phyloP scores from a whole-genome alignment of 805 yeast genomes.

The Pichia insulana region DNA sequence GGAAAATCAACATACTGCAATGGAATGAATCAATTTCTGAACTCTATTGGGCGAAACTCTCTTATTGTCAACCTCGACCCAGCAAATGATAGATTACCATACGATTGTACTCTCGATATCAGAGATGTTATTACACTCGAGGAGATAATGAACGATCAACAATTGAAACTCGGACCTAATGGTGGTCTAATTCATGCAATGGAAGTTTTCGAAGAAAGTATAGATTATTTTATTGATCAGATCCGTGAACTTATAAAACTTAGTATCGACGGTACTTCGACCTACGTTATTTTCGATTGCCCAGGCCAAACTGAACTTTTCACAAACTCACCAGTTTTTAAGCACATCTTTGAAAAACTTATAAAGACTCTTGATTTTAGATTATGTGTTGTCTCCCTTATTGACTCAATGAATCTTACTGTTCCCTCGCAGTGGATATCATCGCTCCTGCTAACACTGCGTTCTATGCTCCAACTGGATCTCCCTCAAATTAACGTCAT shows the following conservation, averaged over 20 bases:
- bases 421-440: conserved; percentile 88
- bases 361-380: conserved; percentile 61
- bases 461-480: conserved; percentile 90
- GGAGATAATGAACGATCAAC: conserved; percentile 48
- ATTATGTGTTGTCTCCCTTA: conserved; percentile 73
- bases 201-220: conserved; percentile 51
- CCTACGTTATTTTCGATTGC: conserved; percentile 75
- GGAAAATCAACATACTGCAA: conserved; percentile 94
- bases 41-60: conserved; percentile 87
- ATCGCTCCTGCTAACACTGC: conserved; percentile 63
- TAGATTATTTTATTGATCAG: conserved; percentile 50
- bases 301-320: conserved; percentile 96
- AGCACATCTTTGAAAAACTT: conserved; percentile 54
- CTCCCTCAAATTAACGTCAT: conserved; percentile 90
- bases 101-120: conserved; percentile 47
- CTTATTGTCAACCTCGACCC: conserved; percentile 88
- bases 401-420: conserved; percentile 75
- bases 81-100: conserved; percentile 48
- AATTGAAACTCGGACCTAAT: conserved; percentile 47
- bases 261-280: conserved; percentile 34
- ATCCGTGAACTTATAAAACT: conserved; percentile 44
- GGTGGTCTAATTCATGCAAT: conserved; percentile 89
- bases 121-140: conserved; percentile 49
- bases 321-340: conserved; percentile 77
- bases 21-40: conserved; percentile 87